Evolutionary conservation across 1,284 basidiomycete genomes (phyloP).

Genomic region (Meripilus lineatus): DNA sequence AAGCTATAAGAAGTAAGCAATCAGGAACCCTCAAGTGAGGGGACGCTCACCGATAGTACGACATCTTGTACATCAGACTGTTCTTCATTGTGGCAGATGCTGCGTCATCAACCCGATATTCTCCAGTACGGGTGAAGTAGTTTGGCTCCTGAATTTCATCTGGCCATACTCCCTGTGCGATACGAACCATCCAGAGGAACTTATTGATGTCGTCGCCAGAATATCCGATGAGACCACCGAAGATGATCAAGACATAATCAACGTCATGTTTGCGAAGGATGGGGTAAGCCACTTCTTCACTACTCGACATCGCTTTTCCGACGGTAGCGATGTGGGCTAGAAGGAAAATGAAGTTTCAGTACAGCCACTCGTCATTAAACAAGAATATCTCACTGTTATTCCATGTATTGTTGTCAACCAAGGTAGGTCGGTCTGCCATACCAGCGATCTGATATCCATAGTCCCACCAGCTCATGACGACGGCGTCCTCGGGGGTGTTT

Average conservation of each 20-base stretch:
- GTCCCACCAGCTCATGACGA: constrained; percentile 99
- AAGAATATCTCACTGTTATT: constrained; percentile 88
- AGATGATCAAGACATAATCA: constrained; percentile 96
- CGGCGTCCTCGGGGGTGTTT: constrained; percentile 89
- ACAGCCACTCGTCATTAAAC: constrained; percentile 7
- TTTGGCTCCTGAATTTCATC: constrained; percentile 94
- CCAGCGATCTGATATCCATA: constrained; percentile 99
- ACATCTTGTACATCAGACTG: constrained; percentile 98
- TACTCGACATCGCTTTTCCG: constrained; percentile 94
- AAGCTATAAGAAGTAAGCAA: constrained; percentile 46
- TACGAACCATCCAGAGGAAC: constrained; percentile 98
- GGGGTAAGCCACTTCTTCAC: constrained; percentile 94
- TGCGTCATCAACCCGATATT: constrained; percentile 89
- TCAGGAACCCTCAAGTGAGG: neutral
- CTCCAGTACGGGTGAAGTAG: constrained; percentile 93
- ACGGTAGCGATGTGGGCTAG: constrained; percentile 93
- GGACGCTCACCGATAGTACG: constrained; percentile 74
- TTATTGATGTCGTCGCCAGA: constrained; percentile 99
- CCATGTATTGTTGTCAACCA: constrained; percentile 99
- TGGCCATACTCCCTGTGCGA: constrained; percentile 98
- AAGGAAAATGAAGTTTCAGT: constrained; percentile 7
- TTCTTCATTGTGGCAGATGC: constrained; percentile 93
- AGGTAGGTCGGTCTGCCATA: constrained; percentile 95
- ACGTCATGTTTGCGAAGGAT: constrained; percentile 98
- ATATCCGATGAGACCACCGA: constrained; percentile 95